Evolutionary conservation across 345 rosid genomes (phyloP).

Genomic region (Citrus maxima): DNA sequence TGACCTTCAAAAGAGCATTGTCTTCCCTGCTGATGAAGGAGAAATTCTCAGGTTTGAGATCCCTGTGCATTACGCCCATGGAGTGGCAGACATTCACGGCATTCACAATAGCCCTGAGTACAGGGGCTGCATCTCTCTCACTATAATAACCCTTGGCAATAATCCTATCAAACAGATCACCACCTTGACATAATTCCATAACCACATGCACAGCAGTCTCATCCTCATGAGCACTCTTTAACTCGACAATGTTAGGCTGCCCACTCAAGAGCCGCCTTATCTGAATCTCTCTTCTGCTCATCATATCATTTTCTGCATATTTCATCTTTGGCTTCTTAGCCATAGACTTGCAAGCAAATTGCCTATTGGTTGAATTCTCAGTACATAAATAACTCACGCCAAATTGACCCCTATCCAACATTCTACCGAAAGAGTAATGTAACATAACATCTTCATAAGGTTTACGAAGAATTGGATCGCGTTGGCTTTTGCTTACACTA

Average conservation of each 20-base stretch:
- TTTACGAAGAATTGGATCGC: conserved; percentile 59
- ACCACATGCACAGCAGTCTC: conserved; percentile 67
- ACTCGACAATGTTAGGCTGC: conserved; percentile 83
- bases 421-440: conserved; percentile 59
- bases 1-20: conserved; percentile 62
- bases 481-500: too few species aligned
- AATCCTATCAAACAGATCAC: conserved; percentile 80
- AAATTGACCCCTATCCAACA: conserved; percentile 82
- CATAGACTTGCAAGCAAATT: conserved; percentile 80
- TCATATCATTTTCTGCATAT: conserved; percentile 47
- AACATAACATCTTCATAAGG: conserved; percentile 63
- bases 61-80: conserved; percentile 38
- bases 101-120: conserved; percentile 60
- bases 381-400: conserved; percentile 81
- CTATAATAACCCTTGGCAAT: conserved; percentile 69
- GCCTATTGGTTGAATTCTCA: conserved; percentile 60
- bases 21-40: conserved; percentile 60
- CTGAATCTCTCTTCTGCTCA: conserved; percentile 74
- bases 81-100: conserved; percentile 78
- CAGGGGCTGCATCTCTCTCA: conserved; percentile 73
- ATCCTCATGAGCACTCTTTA: conserved; percentile 84
- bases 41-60: conserved; percentile 89
- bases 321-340: conserved; percentile 56
- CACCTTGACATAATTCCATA: conserved; percentile 93
- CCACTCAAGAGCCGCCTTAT: conserved; percentile 93